Evolutionary conservation across 371 early-diverging fungal species (phyloP).

Genomic region (Mortierella sp.): DNA sequence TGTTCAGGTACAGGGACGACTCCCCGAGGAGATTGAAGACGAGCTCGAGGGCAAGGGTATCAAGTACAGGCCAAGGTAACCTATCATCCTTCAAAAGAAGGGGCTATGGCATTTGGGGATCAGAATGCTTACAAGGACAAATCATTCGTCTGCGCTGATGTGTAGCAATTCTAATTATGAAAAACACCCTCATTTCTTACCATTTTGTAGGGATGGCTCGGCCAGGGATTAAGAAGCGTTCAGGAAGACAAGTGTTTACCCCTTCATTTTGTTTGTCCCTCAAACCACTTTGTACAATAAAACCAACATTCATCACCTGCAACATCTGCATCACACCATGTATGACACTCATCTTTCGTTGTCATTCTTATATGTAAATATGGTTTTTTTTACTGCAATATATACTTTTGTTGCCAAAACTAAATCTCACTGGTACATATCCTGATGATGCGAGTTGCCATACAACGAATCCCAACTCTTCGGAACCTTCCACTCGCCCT

Average conservation of each 20-base stretch:
- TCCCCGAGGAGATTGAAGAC: slow-evolving; percentile 91
- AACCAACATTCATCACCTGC: neutral
- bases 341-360: neutral
- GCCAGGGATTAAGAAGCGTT: slow-evolving; percentile 35
- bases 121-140: too few species aligned
- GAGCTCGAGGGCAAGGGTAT: slow-evolving; percentile 83
- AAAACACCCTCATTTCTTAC: neutral
- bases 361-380: neutral
- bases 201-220: slow-evolving; percentile 43
- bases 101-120: neutral
- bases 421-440: slow-evolving; percentile 41
- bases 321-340: neutral
- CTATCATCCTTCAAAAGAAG: neutral
- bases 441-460: slow-evolving; percentile 48
- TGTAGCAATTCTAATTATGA: neutral
- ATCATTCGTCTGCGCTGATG: neutral
- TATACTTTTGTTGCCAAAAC: neutral
- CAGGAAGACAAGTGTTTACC: neutral
- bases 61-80: slow-evolving; percentile 82
- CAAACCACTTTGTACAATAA: neutral
- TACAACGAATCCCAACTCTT: slow-evolving; percentile 73
- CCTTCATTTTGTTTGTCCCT: neutral
- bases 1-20: slow-evolving; percentile 87
- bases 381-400: neutral
- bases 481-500: slow-evolving; percentile 71